Conservation (phyloP, 305 asterid species). For the Caryopteris hybrid region DNA sequence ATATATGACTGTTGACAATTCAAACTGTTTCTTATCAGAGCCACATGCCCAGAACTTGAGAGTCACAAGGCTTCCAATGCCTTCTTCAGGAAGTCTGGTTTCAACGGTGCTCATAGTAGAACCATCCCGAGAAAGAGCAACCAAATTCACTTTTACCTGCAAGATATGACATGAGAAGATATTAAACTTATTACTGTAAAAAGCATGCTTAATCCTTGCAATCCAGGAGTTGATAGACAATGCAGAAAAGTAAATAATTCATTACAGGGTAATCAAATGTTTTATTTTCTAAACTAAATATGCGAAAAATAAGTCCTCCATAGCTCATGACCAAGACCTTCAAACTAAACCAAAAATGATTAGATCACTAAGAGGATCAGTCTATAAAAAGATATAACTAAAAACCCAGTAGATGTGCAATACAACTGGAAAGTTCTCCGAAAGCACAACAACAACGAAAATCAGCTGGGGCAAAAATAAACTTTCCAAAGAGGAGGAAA, state of each 20-base stretch:
- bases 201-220: neutral
- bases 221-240: neutral
- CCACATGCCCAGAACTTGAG: slow-evolving; percentile 80
- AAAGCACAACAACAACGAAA: neutral
- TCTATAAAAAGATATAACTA: neutral
- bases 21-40: slow-evolving; percentile 54
- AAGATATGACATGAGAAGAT: slow-evolving; percentile 10
- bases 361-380: neutral
- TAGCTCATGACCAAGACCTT: neutral
- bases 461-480: neutral
- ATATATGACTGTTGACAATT: slow-evolving; percentile 83
- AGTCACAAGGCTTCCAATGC: slow-evolving; percentile 82
- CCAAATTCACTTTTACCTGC: slow-evolving; percentile 80
- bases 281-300: neutral
- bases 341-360: neutral
- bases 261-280: neutral
- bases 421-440: neutral
- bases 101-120: slow-evolving; percentile 82
- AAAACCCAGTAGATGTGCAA: neutral
- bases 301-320: neutral
- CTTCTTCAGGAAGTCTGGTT: slow-evolving; percentile 91
- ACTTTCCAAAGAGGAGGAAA: neutral
- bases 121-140: slow-evolving; percentile 80
- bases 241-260: neutral
- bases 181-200: neutral